These are phyloP conservation scores for Albifimbria verrucaria DNA, from an alignment of 2,329 filamentous ascomycete species.

Conservation along the genomic window DNA sequence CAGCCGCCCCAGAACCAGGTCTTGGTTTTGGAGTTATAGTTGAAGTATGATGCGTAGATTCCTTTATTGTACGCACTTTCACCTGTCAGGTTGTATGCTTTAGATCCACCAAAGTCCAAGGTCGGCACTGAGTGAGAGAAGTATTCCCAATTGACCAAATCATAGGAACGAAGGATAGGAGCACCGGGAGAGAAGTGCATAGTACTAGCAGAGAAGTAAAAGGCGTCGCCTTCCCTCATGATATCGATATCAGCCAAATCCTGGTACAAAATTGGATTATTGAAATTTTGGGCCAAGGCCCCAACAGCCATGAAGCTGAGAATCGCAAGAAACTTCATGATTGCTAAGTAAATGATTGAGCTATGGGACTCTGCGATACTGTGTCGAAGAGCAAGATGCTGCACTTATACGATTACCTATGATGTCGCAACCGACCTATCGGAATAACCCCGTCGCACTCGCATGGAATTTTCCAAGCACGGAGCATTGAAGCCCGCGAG, in stretches of 20 bases:
- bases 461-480: too few species aligned
- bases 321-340: neutral
- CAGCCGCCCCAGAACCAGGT: neutral
- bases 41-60: neutral
- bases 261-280: neutral
- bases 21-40: neutral
- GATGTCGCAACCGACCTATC: too few species aligned
- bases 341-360: too few species aligned
- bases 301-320: neutral
- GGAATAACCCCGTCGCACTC: too few species aligned
- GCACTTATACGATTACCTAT: too few species aligned
- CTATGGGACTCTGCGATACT: too few species aligned
- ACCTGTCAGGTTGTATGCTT: neutral
- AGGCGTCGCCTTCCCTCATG: conserved; percentile 17
- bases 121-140: conserved; percentile 38
- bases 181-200: conserved; percentile 56
- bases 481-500: too few species aligned
- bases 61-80: neutral
- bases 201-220: conserved; percentile 53
- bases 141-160: conserved; percentile 50
- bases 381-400: too few species aligned
- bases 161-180: conserved; percentile 50
- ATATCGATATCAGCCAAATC: neutral
- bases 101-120: neutral
- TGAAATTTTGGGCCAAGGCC: neutral